Evolutionary conservation across 1,284 basidiomycete species (phyloP).

Genomic region (Papiliotrema laurentii): DNA sequence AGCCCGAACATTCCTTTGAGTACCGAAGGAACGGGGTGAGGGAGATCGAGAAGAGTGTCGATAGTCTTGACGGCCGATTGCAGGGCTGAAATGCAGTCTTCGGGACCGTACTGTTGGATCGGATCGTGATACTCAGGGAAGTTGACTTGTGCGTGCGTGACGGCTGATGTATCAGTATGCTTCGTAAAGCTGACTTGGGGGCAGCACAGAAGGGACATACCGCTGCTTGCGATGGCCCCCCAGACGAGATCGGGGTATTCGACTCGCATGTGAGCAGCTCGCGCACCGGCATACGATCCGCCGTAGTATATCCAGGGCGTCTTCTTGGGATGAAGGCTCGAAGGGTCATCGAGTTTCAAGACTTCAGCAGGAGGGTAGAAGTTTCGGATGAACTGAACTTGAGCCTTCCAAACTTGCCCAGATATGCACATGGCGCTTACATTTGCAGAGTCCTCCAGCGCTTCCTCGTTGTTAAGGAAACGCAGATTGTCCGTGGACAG

Average conservation of each 20-base stretch:
- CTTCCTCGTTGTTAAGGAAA: conserved; percentile 82
- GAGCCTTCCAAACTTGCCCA: conserved; percentile 2
- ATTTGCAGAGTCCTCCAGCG: conserved; percentile 82
- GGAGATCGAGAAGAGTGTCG: conserved; percentile 57
- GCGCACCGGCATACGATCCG: conserved; percentile 75
- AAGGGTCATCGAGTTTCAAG: conserved; percentile 61
- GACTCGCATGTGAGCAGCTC: conserved; percentile 86
- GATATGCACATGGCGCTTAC: conserved; percentile 11
- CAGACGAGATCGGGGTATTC: conserved; percentile 71
- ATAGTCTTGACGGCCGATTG: conserved; percentile 61
- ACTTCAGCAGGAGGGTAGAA: conserved; percentile 61
- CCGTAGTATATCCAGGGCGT: conserved; percentile 95
- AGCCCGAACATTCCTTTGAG: conserved; percentile 74
- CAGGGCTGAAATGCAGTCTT: conserved; percentile 65
- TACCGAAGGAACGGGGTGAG: conserved; percentile 49
- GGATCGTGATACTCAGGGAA: conserved; percentile 70
- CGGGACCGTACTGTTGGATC: conserved; percentile 69
- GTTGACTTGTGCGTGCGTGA: conserved; percentile 54
- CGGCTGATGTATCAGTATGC: conserved; percentile 26
- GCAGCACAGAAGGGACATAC: conserved; percentile 34
- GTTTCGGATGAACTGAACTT: conserved; percentile 68
- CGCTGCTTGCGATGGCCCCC: conserved; percentile 86
- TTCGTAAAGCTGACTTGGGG: not conserved
- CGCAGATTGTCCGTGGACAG: conserved; percentile 75
- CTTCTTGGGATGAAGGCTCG: conserved; percentile 50